These are phyloP conservation scores for Calamus simplicifolius DNA, from an alignment of 176 grass and related monocot species.

Conservation along the genomic window DNA sequence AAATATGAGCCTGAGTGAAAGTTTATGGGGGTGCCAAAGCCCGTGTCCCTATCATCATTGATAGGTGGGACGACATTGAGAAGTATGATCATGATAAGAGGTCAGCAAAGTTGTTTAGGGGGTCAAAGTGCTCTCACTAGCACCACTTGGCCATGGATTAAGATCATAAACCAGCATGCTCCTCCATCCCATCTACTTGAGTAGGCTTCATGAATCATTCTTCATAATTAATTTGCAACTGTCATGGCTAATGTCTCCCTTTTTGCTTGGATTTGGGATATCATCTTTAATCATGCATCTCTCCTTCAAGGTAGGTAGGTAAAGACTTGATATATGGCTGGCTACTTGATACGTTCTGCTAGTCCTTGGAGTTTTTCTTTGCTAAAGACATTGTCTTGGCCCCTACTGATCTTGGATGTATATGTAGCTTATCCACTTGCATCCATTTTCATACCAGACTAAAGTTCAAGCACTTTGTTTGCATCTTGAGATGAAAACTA, in stretches of 20 bases:
- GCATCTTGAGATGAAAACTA: no score
- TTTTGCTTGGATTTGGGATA: background rate
- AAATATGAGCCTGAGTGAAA: background rate
- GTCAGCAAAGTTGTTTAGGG: background rate
- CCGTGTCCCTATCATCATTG: no score
- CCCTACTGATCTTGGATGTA: no score
- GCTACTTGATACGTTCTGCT: no score
- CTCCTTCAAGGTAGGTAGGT: no score
- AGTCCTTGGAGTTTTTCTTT: no score
- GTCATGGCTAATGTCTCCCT: background rate
- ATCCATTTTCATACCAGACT: no score
- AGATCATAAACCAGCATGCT: background rate
- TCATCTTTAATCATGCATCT: background rate
- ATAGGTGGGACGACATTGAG: background rate
- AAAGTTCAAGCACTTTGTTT: no score
- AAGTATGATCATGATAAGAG: background rate
- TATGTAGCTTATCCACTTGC: no score
- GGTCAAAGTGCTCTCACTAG: background rate
- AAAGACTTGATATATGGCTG: no score
- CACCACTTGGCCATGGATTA: background rate
- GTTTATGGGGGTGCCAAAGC: background rate
- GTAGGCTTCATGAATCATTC: background rate
- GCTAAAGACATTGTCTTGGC: no score
- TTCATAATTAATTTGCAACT: background rate
- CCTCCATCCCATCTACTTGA: background rate